Evolutionary conservation across 2,329 filamentous ascomycete species (phyloP), one percentile per base, ranked within the genome.

Genomic region (Fusarium devonianum): DNA sequence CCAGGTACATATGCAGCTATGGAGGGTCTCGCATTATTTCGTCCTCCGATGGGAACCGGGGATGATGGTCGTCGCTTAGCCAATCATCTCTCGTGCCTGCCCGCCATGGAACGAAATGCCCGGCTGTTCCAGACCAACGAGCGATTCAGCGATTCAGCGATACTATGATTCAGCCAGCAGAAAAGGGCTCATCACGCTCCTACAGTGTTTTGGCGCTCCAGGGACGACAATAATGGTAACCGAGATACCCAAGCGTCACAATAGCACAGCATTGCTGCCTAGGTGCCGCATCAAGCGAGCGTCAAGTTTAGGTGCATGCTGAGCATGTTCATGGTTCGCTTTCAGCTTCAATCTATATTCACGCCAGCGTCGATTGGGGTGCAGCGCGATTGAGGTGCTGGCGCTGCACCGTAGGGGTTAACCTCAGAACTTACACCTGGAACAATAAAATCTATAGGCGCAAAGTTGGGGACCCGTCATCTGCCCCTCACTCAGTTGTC

Each of bases 1-100:
- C 47, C n/a, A n/a, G n/a, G n/a, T n/a, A n/a, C n/a, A n/a, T 53
- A 49, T 58, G 49, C 53, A 57, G 41, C 49, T 57, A 58, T 47
- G 48, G 49, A 49, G 53, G 37, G 37, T 47, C 45, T 18, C 45
- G 49, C 43, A 34, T 32, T 42, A 39, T 52, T 26, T 35, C 28
- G 37, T 41, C 49, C 33, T 30, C 48, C 38, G 46, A 43, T 34
- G 32, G 35, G 46, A 39, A 36, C 37, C 16, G 14, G 34, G 56
- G 38, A 43, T 32, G 40, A 23, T 29, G n/a, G 33, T 35, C 40
- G 34, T 33, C 14, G 32, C 47, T 30, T 28, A 46, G 30, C 56
- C 56, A 58, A 62, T 51, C 26, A 41, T 1, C 5, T 9, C 7
- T 33, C 26, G 18, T 14, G 34, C 13, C 32, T 35, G 36, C 36